Evolutionary conservation across 768 basidiomycete species (phyloP).

Genomic region (Podaxis sp.): DNA sequence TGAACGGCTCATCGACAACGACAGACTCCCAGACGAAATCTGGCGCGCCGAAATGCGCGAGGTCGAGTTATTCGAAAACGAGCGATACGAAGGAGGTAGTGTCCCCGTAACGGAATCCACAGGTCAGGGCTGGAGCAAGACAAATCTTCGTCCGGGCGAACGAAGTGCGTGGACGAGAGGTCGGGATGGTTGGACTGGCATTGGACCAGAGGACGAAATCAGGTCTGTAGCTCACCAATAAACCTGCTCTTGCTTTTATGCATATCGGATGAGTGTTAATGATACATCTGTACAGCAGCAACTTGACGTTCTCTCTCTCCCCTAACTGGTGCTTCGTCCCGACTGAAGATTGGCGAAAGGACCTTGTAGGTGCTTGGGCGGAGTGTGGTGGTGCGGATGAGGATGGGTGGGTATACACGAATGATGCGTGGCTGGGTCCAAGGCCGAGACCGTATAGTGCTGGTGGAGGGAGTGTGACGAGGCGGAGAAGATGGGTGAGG

Average conservation of each 20-base stretch:
- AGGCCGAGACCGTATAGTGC: constrained; percentile 39
- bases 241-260: not conserved
- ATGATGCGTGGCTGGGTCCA: constrained; percentile 69
- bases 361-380: constrained; percentile 58
- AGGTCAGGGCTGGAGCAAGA: constrained; percentile 39
- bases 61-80: constrained; percentile 82
- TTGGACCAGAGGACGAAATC: constrained; percentile 50
- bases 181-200: constrained; percentile 67
- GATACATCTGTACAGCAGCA: constrained; percentile 50
- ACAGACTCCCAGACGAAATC: constrained; percentile 57
- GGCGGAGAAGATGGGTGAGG: constrained; percentile 68
- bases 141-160: constrained; percentile 43
- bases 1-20: constrained; percentile 57
- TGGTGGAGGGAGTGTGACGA: constrained; percentile 51
- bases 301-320: constrained; percentile 76
- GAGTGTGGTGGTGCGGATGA: constrained; percentile 30
- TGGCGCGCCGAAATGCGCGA: constrained; percentile 65
- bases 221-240: constrained; percentile 46
- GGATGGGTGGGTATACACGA: constrained; percentile 82
- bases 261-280: not conserved
- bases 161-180: constrained; percentile 69
- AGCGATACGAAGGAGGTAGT: constrained; percentile 41
- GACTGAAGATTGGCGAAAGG: constrained; percentile 76
- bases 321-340: constrained; percentile 73
- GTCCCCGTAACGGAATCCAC: not conserved